Evolutionary conservation across 306 rosid genomes (phyloP).

Genomic region (Vigna hirtella): DNA sequence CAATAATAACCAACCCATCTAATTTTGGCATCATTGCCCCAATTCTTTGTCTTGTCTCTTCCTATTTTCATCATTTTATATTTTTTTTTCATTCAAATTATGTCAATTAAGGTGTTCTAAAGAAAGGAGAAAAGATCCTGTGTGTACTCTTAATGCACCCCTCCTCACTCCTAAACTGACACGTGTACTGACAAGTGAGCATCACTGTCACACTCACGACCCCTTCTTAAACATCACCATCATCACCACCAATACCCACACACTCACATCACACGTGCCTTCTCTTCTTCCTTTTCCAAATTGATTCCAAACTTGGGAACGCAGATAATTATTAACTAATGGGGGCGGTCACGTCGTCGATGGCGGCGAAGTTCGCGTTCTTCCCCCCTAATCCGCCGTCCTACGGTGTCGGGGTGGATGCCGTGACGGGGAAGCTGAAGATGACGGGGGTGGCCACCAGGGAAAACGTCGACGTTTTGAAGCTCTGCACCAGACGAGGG

Average conservation of each 20-base stretch:
- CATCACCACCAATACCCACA: neutral
- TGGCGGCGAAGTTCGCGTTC: slow-evolving; percentile 97
- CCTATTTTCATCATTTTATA: no score
- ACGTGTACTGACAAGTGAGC: slow-evolving; percentile 49
- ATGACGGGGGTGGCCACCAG: slow-evolving; percentile 61
- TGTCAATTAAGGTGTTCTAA: neutral
- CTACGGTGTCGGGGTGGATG: slow-evolving; percentile 62
- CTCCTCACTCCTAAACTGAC: slow-evolving; percentile 48
- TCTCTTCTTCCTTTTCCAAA: neutral
- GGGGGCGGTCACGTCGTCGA: slow-evolving; percentile 93
- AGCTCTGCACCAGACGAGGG: slow-evolving; percentile 78
- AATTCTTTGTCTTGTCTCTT: no score
- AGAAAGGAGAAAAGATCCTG: neutral
- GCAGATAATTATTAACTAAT: slow-evolving; percentile 20
- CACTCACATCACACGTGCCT: slow-evolving; percentile 65
- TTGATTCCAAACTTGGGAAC: neutral
- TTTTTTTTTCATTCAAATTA: no score
- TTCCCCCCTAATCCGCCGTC: slow-evolving; percentile 95
- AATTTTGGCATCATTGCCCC: no score
- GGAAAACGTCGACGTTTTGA: slow-evolving; percentile 86
- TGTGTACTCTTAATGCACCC: no score
- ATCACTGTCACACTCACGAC: neutral
- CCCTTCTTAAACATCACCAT: slow-evolving; percentile 40
- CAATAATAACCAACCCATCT: no score
- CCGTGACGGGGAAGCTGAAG: slow-evolving; percentile 55